Conservation (phyloP, 2,329 filamentous ascomycete species). For the Colletotrichum noveboracense region DNA sequence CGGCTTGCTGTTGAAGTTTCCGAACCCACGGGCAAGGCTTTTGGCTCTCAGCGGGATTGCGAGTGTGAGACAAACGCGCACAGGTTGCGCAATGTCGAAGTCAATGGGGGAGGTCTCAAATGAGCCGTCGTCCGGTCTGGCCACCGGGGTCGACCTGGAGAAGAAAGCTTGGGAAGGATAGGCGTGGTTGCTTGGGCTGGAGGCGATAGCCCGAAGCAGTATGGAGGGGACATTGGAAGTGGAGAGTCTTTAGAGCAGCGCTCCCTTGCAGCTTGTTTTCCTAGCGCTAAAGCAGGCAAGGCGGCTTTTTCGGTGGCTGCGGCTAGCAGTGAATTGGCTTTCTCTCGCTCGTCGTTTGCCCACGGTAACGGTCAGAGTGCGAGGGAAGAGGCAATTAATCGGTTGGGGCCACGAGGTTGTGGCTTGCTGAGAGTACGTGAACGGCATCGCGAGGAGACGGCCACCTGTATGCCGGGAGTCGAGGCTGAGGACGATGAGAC, state of each 20-base stretch:
- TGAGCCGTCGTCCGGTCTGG: neutral
- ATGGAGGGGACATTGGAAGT: neutral
- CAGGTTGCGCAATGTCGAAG: neutral
- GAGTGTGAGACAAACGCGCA: neutral
- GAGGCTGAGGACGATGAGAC: neutral
- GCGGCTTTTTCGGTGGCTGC: conserved; percentile 7
- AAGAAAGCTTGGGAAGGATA: neutral
- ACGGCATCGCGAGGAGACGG: neutral
- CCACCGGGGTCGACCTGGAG: conserved; percentile 6
- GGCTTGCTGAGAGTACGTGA: neutral
- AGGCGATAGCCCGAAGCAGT: conserved; percentile 11
- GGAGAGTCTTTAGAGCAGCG: neutral
- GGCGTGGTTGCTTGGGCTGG: neutral
- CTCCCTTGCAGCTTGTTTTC: conserved; percentile 6
- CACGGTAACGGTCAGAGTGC: neutral
- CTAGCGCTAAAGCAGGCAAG: conserved; percentile 3
- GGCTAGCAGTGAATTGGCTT: neutral
- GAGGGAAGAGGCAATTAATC: neutral
- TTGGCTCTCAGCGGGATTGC: neutral
- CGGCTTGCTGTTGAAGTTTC: neutral
- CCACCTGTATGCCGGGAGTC: neutral
- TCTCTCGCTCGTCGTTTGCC: neutral
- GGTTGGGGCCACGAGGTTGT: neutral
- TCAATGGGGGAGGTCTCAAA: neutral
- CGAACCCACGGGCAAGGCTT: neutral